Base-by-base conservation (phyloP, 768 basidiomycete genomes). In the Artomyces pyxidatus region DNA sequence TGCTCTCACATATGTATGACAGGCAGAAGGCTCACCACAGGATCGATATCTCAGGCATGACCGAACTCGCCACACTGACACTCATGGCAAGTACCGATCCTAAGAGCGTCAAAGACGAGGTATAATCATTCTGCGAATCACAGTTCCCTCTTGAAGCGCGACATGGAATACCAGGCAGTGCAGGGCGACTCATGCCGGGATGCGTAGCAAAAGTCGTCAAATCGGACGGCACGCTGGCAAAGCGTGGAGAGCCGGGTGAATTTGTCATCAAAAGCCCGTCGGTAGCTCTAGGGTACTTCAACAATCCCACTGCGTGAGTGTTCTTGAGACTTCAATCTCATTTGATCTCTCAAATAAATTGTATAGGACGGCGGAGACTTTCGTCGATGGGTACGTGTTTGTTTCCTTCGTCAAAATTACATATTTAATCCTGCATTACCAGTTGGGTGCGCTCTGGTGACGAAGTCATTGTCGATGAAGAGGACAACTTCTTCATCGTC, bases 391-490 rank as follows among this genome's bases (percentile, higher is more conserved):
- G 79, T 83, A 52, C 52, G 69, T 6, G n/a, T 22, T 19, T 11
- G 21, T 30, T 29, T 14, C 4, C 3, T 9, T n/a, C n/a, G 25
- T 28, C 2, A 14, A 6, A 12, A 17, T 26, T 19, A 3, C 19
- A 6, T n/a, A 27, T 35, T 29, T 26, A 26, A 27, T 1, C n/a
- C n/a, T n/a, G n/a, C 9, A 19, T 19, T 14, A 16, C 6, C 30
- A 82, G 83, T 30, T 87, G 82, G 83, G 68, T 86, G 3, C 71
- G 69, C 45, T 85, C 85, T 0, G 85, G 83, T 2, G 83, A 85
- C 53, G 76, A 81, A 62, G 83, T 74, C 3, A 64, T 67, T 50
- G 74, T 85, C 39, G 66, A 72, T 43, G 58, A 69, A 57, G 73
- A 81, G 49, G 70, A 71, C 7, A 77, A 84, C 37, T 42, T 85